Evolutionary conservation across 2,329 filamentous ascomycete genomes (phyloP).

Genomic region (Metarhizium rileyi): DNA sequence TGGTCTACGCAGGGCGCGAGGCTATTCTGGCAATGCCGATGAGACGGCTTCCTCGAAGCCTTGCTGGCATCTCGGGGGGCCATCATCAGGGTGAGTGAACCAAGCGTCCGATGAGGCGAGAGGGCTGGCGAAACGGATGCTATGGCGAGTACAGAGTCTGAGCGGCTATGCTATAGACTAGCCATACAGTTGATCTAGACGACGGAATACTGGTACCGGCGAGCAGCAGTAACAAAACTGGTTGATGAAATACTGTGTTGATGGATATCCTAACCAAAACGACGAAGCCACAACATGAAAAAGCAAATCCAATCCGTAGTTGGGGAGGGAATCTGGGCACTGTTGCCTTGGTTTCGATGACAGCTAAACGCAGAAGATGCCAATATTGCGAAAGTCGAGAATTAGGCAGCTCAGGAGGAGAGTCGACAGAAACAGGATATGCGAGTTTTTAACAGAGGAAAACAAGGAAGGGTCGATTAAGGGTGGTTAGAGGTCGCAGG

Average conservation of each 20-base stretch:
- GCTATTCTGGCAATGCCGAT: neutral
- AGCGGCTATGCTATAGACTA: neutral
- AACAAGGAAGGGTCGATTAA: neutral
- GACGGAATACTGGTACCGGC: neutral
- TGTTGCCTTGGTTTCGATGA: neutral
- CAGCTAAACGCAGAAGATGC: neutral
- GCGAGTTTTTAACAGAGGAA: neutral
- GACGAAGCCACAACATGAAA: slow-evolving; percentile 6
- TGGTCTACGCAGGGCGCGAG: neutral
- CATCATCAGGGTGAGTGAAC: neutral
- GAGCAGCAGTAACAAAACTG: slow-evolving; percentile 9
- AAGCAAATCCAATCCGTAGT: neutral
- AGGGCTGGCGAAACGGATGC: neutral
- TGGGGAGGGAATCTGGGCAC: neutral
- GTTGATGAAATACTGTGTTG: slow-evolving; percentile 18
- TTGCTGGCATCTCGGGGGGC: neutral
- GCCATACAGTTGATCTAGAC: slow-evolving; percentile 2
- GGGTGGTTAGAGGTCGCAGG: neutral
- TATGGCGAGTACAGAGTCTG: neutral
- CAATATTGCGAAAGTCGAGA: neutral
- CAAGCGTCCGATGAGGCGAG: neutral
- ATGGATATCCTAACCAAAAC: slow-evolving; percentile 24
- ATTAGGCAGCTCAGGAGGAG: neutral
- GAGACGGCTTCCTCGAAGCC: neutral
- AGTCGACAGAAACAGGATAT: neutral